These are phyloP conservation scores for Lunasporangiospora selenospora DNA, from an alignment of 192 early-diverging fungal species.

Conservation along the genomic window DNA sequence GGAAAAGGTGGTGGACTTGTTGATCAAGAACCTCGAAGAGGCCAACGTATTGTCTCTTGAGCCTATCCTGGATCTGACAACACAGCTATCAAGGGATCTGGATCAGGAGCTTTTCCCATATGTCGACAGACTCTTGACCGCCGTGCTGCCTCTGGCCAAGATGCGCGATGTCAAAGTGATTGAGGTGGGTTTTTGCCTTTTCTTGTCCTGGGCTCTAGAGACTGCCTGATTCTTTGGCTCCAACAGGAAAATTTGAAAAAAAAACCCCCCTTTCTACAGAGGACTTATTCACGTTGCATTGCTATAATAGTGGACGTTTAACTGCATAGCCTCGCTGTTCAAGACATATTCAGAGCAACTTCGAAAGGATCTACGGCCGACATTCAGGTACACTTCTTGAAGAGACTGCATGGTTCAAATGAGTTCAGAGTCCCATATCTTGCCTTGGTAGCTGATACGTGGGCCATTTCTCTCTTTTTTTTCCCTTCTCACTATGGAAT, in stretches of 20 bases:
- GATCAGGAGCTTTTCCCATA: constrained; percentile 88
- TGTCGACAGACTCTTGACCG: constrained; percentile 69
- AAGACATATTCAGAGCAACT: constrained; percentile 85
- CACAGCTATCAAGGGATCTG: constrained; percentile 89
- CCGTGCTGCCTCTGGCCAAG: constrained; percentile 72
- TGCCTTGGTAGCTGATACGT: no score
- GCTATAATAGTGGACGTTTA: constrained; percentile 82
- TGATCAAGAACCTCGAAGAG: constrained; percentile 71
- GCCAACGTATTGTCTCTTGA: constrained; percentile 75
- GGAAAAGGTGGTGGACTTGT: constrained; percentile 67
- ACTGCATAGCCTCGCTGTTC: constrained; percentile 89
- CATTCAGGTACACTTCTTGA: constrained; percentile 78
- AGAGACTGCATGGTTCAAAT: no score
- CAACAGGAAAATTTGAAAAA: no score
- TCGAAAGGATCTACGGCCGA: constrained; percentile 68
- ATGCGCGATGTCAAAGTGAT: constrained; percentile 73
- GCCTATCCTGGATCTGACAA: constrained; percentile 80
- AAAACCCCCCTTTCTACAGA: no score
- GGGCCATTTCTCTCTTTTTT: no score
- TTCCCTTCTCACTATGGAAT: neutral
- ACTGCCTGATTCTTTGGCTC: no score
- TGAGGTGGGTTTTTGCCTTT: constrained; percentile 77
- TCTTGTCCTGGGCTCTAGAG: no score
- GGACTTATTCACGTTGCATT: no score
- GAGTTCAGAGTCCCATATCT: no score